These are phyloP conservation scores for Eucommia ulmoides DNA, from an alignment of 257 asterid species.

Conservation along the genomic window DNA sequence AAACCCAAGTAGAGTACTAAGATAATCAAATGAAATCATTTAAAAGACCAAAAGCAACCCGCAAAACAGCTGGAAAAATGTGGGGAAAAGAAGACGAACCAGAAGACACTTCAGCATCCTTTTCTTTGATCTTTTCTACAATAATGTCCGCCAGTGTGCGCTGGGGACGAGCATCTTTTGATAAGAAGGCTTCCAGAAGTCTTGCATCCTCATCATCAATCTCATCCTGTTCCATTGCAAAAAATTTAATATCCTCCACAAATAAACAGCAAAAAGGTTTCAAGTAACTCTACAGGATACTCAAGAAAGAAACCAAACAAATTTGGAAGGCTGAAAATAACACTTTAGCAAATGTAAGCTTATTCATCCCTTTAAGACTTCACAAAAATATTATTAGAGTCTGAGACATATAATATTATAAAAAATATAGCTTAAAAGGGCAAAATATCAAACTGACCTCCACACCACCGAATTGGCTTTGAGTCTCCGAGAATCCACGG, in stretches of 20 bases:
- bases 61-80: background rate
- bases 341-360: background rate
- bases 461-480: conserved; percentile 48
- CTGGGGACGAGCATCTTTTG: conserved; percentile 49
- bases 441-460: conserved; percentile 37
- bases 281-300: too few relatives aligned
- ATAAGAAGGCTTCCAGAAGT: conserved; percentile 60
- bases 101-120: conserved; percentile 67
- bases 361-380: background rate
- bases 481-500: conserved; percentile 58
- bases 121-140: conserved; percentile 53
- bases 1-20: background rate
- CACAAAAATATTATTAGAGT: too few relatives aligned
- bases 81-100: conserved; percentile 24
- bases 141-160: conserved; percentile 78
- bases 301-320: background rate
- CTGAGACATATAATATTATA: background rate
- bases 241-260: background rate
- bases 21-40: background rate
- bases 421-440: background rate
- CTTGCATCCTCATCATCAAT: conserved; percentile 64
- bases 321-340: background rate
- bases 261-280: background rate
- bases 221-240: conserved; percentile 32
- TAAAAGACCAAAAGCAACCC: background rate